Percentiles rank a stretch among this genome's conserved stretches.
These are phyloP conservation scores for Solidago caesia DNA, from an alignment of 129 eudicot species.

Conservation along the genomic window DNA sequence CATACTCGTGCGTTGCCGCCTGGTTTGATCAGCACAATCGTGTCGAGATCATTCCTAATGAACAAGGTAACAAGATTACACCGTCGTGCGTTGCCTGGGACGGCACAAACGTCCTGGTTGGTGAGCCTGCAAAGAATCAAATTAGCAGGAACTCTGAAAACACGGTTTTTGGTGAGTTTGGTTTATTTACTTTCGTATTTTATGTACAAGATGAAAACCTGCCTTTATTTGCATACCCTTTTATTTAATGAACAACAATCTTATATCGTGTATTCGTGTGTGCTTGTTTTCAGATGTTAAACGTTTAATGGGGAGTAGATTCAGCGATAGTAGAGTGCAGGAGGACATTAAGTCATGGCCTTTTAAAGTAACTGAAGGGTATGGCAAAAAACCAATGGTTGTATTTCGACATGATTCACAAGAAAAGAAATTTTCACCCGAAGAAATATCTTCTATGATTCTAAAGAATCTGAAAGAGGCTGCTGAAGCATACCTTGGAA, in stretches of 20 bases:
- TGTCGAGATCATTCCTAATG: slow-evolving; percentile 19
- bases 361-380: slow-evolving; percentile 12
- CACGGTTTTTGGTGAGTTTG: slow-evolving; percentile 12
- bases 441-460: slow-evolving; percentile 20
- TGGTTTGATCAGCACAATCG: slow-evolving; percentile 1
- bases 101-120: background rate
- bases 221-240: no score
- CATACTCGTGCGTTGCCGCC: background rate
- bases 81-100: slow-evolving; percentile 19
- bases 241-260: no score
- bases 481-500: slow-evolving; percentile 20
- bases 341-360: slow-evolving; percentile 14
- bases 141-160: slow-evolving; percentile 21
- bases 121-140: slow-evolving; percentile 22
- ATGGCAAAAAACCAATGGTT: background rate
- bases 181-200: background rate
- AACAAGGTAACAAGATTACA: slow-evolving; percentile 18
- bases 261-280: background rate
- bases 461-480: slow-evolving; percentile 5
- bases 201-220: no score
- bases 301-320: slow-evolving; percentile 22
- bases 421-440: slow-evolving; percentile 13
- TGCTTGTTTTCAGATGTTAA: slow-evolving; percentile 18
- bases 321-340: background rate
- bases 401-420: background rate